Base-by-base conservation (phyloP, 352 stramenopile species). In the Thalassiosira mediterranea region DNA sequence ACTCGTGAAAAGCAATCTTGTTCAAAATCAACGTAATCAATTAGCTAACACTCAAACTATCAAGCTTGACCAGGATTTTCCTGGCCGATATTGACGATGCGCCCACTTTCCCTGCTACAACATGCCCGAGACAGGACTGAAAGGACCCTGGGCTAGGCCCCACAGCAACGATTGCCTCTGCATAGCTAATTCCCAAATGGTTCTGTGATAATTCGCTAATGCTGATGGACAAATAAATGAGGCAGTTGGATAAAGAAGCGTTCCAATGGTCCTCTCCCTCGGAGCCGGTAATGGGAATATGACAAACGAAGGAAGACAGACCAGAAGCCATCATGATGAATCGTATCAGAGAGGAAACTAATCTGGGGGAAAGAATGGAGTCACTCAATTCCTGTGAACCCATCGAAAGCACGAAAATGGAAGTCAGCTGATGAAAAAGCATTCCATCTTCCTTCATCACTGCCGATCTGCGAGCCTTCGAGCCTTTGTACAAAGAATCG, bases 311-410 rank as follows among this genome's bases (percentile, higher is more conserved):
- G 2, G 31, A 49, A 31, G 26, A 31, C 3, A 67, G 29, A 48
- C 29, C 37, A 52, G 62, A 25, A 28, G 71, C 61, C 71, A 80
- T 80, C 62, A 80, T 64, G 38, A 80, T 63, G 11, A 80, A 70
- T 8, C 71, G 37, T 19, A 74, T 38, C 3, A 74, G n/a, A 11
- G 71, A 80, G 28, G 71, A 80, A 44, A 74, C 21, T 31, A 51
- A 40, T n/a, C 46, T 38, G 29, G 13, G 17, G 4, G 71, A 44
- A 19, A 58, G 25, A 56, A 68, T 63, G 3, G 40, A 51, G 13
- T 8, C 53, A 13, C n/a, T 19, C 2, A 25, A 52, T 11, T 38
- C 15, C 34, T 70, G 13, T 5, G 34, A 53, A 0, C 62, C 71
- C 56, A 70, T 21, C 0, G 56, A 68, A n/a, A 71, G 47, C 15